phyloP scores from a whole-genome alignment of 257 asterid genomes.

The Solanum virginianum region DNA sequence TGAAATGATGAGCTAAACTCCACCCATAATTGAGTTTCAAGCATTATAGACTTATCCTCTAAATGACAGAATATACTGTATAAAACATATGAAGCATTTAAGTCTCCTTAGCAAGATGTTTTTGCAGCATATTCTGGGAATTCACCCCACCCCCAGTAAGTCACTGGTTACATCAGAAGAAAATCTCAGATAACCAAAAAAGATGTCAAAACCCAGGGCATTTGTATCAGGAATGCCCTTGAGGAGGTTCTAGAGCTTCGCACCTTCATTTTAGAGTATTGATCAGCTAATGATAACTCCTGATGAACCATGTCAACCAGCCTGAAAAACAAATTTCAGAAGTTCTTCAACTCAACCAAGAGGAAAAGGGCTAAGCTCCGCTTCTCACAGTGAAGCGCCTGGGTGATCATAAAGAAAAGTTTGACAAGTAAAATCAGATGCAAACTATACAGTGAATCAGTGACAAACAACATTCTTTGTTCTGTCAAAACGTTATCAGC shows the following conservation, averaged over 20 bases:
- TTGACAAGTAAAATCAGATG: background rate
- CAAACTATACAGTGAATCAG: background rate
- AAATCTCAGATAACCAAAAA: background rate
- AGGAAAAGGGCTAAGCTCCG: background rate
- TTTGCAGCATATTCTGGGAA: background rate
- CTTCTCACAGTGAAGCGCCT: background rate
- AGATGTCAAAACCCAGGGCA: background rate
- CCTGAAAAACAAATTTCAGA: constrained; percentile 31
- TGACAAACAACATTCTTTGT: background rate
- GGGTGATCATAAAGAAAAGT: background rate
- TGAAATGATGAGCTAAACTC: background rate
- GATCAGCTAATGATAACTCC: constrained; percentile 94
- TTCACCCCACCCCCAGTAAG: background rate
- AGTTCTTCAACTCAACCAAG: constrained; percentile 6
- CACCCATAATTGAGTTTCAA: background rate
- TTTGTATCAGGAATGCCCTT: background rate
- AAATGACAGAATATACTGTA: background rate
- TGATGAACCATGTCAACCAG: constrained; percentile 80
- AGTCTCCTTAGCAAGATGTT: background rate
- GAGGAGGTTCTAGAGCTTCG: constrained; percentile 9
- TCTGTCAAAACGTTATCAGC: background rate
- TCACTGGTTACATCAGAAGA: background rate
- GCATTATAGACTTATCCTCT: background rate
- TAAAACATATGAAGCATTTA: background rate
- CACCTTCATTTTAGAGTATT: constrained; percentile 77